Evolutionary conservation across 768 basidiomycete species (phyloP).

Genomic region (Amanita exitialis): DNA sequence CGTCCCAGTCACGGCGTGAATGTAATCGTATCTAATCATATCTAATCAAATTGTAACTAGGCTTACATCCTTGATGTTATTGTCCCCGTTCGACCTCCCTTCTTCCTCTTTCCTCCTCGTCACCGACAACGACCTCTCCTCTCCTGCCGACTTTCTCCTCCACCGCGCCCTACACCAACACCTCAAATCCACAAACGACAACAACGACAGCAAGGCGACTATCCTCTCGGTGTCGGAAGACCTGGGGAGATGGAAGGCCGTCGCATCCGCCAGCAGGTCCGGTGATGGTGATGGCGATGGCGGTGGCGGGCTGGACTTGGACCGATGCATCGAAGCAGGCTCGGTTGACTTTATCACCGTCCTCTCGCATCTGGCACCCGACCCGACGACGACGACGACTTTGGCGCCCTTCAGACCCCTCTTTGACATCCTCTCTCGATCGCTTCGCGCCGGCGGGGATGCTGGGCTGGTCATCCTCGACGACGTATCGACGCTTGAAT

Average conservation of each 20-base stretch:
- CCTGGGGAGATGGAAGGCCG: conserved; percentile 48
- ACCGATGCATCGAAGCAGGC: conserved; percentile 27
- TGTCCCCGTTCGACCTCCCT: no score
- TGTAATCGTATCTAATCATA: no score
- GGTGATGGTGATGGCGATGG: no score
- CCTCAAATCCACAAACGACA: conserved; percentile 29
- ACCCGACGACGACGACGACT: conserved; percentile 1
- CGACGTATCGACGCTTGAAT: conserved; percentile 56
- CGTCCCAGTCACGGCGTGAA: no score
- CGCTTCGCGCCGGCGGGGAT: background rate
- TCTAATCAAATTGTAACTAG: no score
- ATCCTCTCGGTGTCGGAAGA: conserved; percentile 52
- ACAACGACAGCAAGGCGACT: conserved; percentile 12
- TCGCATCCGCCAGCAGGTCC: conserved; percentile 51
- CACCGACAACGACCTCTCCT: conserved; percentile 52
- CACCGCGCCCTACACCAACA: conserved; percentile 42
- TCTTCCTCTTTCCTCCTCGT: conserved; percentile 34
- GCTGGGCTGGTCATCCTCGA: conserved; percentile 52
- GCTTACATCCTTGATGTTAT: no score
- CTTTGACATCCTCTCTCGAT: conserved; percentile 25
- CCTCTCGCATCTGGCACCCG: conserved; percentile 12
- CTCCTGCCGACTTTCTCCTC: conserved; percentile 68
- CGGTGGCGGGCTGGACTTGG: conserved; percentile 16
- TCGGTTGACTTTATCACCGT: conserved; percentile 48
- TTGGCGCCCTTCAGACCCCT: conserved; percentile 20